Evolutionary conservation across 768 basidiomycete species (phyloP), one percentile per base, ranked within the genome.

Genomic region (Kwoniella sp.): DNA sequence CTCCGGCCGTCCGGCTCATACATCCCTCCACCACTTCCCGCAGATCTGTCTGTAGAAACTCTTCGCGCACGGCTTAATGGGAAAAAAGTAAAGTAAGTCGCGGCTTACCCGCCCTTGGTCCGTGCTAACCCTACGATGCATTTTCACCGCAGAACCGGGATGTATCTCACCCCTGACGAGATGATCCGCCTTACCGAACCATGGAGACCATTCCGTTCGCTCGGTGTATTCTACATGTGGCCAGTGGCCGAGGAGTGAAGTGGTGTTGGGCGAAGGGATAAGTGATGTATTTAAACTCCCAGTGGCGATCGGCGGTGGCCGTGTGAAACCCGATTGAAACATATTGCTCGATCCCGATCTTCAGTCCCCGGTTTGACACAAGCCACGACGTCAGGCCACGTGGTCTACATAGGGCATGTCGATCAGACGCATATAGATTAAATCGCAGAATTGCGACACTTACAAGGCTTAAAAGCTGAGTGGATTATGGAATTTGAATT

Each of bases 161-260:
- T 24, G 76, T 92, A 81, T 64, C 81, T 93, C 67, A 89, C 89
- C 1, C 89, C 90, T 6, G 81, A 85, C 53, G 90, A 94, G 80
- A 92, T 92, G 91, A 85, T 88, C 64, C 84, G 83, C 25, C 78
- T 94, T 63, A 90, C 91, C 2, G 85, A 85, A 55, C 70, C 80
- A 27, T 94, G 92, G 92, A 85, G 82, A 69, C 92, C 92, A 3
- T 94, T 90, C 74, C 82, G 91, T 69, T 90, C 89, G 71, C 65
- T 93, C 29, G 91, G 89, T 55, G 88, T 90, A 24, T 91, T 88
- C 79, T 91, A 90, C 80, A 92, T 91, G 90, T 93, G 91, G 91
- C 85, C 88, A 1, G 82, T 91, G 59, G 85, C 86, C 9, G 85
- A 86, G 62, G 74, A 76, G n/a, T n/a, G 17, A 44, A n/a, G n/a